Evolutionary conservation across 2,329 filamentous ascomycete genomes (phyloP).

Genomic region (Claviceps purpurea): DNA sequence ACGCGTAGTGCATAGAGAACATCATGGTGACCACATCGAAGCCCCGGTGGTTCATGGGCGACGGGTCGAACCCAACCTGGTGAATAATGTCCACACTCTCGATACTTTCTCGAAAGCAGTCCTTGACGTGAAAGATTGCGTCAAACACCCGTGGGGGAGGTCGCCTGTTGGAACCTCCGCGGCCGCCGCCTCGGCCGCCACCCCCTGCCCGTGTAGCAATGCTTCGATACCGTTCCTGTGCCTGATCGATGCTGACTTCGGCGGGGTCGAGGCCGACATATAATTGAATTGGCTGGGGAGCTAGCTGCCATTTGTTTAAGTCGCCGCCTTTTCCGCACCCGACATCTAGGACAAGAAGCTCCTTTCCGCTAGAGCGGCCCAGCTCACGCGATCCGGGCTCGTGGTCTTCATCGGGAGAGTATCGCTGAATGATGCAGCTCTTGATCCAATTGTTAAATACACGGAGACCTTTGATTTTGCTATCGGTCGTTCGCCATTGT

Average conservation of each 20-base stretch:
- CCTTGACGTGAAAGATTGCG: slow-evolving; percentile 77
- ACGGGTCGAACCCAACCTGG: slow-evolving; percentile 76
- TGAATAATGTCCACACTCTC: slow-evolving; percentile 69
- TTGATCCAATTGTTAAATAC: slow-evolving; percentile 99
- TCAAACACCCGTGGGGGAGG: slow-evolving; percentile 55
- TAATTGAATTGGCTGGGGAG: slow-evolving; percentile 77
- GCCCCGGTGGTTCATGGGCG: slow-evolving; percentile 59
- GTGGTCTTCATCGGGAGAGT: slow-evolving; percentile 69
- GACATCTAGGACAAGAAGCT: slow-evolving; percentile 76
- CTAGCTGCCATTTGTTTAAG: slow-evolving; percentile 88
- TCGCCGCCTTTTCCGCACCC: slow-evolving; percentile 97
- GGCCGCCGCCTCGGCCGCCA: slow-evolving; percentile 40
- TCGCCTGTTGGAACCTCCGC: slow-evolving; percentile 35
- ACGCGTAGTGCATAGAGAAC: slow-evolving; percentile 99
- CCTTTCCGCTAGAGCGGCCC: slow-evolving; percentile 37
- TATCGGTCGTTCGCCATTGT: slow-evolving; percentile 89
- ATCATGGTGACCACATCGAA: slow-evolving; percentile 98
- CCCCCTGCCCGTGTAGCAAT: slow-evolving; percentile 49
- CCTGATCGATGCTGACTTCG: slow-evolving; percentile 83
- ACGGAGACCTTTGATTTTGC: slow-evolving; percentile 84
- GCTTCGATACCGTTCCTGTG: slow-evolving; percentile 64
- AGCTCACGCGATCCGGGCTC: slow-evolving; percentile 44
- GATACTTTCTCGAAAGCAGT: slow-evolving; percentile 79
- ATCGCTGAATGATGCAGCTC: slow-evolving; percentile 93
- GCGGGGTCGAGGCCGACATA: slow-evolving; percentile 93